These are phyloP conservation scores for Clavispora asparagi DNA, from an alignment of 805 yeast genomes.

Conservation along the genomic window DNA sequence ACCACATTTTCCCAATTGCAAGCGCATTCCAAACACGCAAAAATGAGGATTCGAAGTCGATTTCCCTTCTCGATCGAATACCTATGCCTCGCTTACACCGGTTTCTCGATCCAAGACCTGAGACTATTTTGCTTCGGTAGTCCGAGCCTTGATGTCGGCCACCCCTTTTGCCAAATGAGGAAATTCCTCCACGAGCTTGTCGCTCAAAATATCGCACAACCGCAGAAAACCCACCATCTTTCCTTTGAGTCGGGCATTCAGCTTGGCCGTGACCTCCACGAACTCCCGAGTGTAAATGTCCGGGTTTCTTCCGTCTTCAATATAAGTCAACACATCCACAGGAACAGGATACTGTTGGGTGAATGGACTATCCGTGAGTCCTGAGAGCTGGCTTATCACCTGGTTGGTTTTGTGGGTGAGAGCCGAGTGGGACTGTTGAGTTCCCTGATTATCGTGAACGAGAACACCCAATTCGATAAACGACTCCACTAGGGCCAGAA, in stretches of 20 bases:
- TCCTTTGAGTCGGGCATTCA: conserved; percentile 84
- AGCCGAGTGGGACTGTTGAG: conserved; percentile 64
- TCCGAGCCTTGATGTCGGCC: conserved; percentile 48
- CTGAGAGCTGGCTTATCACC: conserved; percentile 32
- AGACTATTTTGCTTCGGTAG: conserved; percentile 15
- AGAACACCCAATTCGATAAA: conserved; percentile 85
- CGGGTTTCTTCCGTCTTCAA: conserved; percentile 95
- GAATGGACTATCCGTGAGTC: conserved; percentile 27
- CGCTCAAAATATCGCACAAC: conserved; percentile 62
- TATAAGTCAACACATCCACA: conserved; percentile 80
- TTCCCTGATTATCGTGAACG: conserved; percentile 90
- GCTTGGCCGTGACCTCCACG: conserved; percentile 85
- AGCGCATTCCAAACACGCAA: too few species aligned
- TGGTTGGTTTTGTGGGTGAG: conserved; percentile 39
- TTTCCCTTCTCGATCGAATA: too few species aligned
- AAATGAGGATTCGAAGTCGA: too few species aligned
- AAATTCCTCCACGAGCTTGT: conserved; percentile 66
- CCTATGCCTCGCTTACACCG: too few species aligned
- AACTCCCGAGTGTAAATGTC: conserved; percentile 96
- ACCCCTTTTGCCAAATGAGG: conserved; percentile 66
- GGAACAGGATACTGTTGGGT: conserved; percentile 52
- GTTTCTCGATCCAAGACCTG: too few species aligned
- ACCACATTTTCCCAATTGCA: too few species aligned
- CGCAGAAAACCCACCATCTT: conserved; percentile 65
- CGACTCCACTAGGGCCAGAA: conserved; percentile 51